Base-by-base conservation (phyloP, 2,329 filamentous ascomycete genomes). In the Graphiopsis chlorocephala region DNA sequence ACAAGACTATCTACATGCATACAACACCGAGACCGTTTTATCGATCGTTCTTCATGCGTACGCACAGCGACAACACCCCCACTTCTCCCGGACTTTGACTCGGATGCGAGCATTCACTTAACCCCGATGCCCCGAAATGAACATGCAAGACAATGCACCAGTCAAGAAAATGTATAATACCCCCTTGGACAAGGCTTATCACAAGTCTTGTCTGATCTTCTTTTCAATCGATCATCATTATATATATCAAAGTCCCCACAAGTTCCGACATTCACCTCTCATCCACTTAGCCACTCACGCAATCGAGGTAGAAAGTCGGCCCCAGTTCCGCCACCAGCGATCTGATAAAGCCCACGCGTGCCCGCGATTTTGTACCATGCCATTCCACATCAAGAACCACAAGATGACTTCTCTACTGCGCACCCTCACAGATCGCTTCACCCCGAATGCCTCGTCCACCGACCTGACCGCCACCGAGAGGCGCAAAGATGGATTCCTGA, bases 401-500 rank as follows among this genome's bases (percentile, higher is more conserved):
- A 73, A 69, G 47, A 74, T 73, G 72, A 63, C 68, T 28, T 68
- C 70, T 3, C 52, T 73, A 14, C 56, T 74, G 12, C 69, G 70
- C 45, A 65, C 63, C 58, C 56, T 74, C 31, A 67, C 65, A 33
- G 67, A 65, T 33, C 68, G 70, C 59, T 66, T 74, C 58, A 71
- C 70, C 25, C 66, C 72, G 38, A 70, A 67, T 47, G 64, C 61
- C n/a, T 70, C 69, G n/a, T 64, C 68, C 47, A 67, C 66, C 29
- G 65, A 72, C 65, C 61, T 66, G 5, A 66, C 60, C 14, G 52
- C 65, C 65, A 68, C 55, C 65, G 67, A 64, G 75, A 76, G 62
- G 26, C 70, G 73, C 14, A 61, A 66, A 8, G 72, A 75, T 65
- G 80, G 79, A 28, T 85, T 86, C 71, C 70, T 73, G 48, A 84